Percentiles rank a stretch among this genome's conserved stretches.
phyloP scores from a whole-genome alignment of 208 protist species.

The Crithidia acanthocephali region DNA sequence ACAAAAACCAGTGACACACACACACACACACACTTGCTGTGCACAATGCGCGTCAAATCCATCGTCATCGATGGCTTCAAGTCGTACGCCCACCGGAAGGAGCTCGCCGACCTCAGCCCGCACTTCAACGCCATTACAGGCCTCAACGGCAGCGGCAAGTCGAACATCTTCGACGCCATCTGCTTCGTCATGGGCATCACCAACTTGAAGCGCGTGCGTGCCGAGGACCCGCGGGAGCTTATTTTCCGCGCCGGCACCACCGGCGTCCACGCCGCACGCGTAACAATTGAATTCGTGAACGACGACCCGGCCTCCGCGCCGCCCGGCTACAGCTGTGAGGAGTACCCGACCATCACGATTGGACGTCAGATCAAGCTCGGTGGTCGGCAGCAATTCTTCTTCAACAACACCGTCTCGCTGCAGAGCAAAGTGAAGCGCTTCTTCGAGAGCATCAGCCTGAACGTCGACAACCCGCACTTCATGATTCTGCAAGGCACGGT shows the following conservation, averaged over 20 bases:
- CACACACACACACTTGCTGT: not conserved
- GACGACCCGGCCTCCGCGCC: conserved; percentile 94
- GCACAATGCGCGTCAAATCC: conserved; percentile 98
- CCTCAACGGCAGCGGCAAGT: conserved; percentile 99
- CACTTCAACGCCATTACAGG: conserved; percentile 99
- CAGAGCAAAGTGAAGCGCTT: conserved; percentile 98
- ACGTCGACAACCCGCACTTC: conserved; percentile 99
- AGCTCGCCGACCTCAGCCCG: conserved; percentile 96
- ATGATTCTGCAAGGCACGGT: conserved; percentile 99
- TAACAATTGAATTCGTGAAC: conserved; percentile 99
- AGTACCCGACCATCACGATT: conserved; percentile 97
- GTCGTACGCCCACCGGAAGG: conserved; percentile 98
- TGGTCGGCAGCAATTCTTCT: conserved; percentile 99
- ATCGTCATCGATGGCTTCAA: conserved; percentile 99
- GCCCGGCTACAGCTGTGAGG: conserved; percentile 97
- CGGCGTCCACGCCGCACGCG: conserved; percentile 98
- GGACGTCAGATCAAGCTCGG: conserved; percentile 97
- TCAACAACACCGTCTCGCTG: conserved; percentile 98
- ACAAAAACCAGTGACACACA: no score
- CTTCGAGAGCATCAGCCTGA: conserved; percentile 99
- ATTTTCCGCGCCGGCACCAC: conserved; percentile 99
- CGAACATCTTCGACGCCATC: conserved; percentile 99
- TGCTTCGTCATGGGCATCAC: conserved; percentile 99
- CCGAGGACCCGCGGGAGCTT: conserved; percentile 97
- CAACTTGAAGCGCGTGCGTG: conserved; percentile 98